Evolutionary conservation across 805 yeast species (phyloP).

Genomic region (Metschnikowia anglica): DNA sequence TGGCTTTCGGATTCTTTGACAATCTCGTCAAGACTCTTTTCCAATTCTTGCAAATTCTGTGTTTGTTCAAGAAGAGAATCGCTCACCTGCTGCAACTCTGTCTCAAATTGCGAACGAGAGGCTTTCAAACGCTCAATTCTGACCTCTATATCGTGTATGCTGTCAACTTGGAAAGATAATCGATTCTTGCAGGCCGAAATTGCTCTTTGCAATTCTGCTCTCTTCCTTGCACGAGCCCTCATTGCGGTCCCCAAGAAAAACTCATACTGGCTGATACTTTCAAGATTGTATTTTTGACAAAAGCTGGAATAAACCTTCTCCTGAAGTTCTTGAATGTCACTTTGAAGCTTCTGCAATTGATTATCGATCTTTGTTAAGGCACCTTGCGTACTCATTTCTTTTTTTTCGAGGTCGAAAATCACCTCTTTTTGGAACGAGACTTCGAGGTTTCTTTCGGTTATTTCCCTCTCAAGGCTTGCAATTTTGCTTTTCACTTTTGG

Average conservation of each 20-base stretch:
- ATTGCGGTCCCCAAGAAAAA: slow-evolving; percentile 57
- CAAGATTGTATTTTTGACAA: slow-evolving; percentile 54
- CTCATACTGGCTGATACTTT: slow-evolving; percentile 66
- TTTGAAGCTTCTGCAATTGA: slow-evolving; percentile 9
- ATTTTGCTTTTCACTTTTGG: slow-evolving; percentile 46
- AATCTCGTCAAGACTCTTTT: slow-evolving; percentile 33
- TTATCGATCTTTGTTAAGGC: slow-evolving; percentile 19
- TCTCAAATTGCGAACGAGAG: slow-evolving; percentile 28
- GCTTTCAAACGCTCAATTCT: slow-evolving; percentile 46
- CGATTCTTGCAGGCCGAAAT: slow-evolving; percentile 60
- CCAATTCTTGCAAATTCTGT: slow-evolving; percentile 13
- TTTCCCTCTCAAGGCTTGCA: slow-evolving; percentile 42
- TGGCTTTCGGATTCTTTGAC: slow-evolving; percentile 27
- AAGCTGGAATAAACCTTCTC: slow-evolving; percentile 50
- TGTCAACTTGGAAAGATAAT: slow-evolving; percentile 61
- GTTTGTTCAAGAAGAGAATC: slow-evolving; percentile 23
- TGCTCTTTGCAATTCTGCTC: slow-evolving; percentile 60
- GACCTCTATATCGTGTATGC: slow-evolving; percentile 49
- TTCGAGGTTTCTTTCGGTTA: slow-evolving; percentile 50
- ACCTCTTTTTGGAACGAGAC: slow-evolving; percentile 43
- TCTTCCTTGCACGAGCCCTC: slow-evolving; percentile 58
- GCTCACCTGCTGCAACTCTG: slow-evolving; percentile 28
- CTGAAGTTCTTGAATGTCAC: slow-evolving; percentile 32
- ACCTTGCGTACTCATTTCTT: slow-evolving; percentile 19
- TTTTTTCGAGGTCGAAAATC: slow-evolving; percentile 22